phyloP scores from a whole-genome alignment of 805 yeast genomes.

The Brettanomyces nanus region DNA sequence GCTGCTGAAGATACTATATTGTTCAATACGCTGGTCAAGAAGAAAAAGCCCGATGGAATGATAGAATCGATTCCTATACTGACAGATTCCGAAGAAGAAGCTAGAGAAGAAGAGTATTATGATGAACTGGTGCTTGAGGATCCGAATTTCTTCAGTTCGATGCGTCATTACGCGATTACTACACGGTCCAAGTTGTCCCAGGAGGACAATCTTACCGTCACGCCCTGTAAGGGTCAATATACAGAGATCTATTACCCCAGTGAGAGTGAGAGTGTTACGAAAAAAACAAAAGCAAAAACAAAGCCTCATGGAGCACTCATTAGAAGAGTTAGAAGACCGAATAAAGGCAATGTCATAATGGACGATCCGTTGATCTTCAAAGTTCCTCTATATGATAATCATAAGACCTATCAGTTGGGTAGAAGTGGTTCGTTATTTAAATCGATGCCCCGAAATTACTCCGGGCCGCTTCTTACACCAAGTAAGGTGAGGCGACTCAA shows the following conservation, averaged over 20 bases:
- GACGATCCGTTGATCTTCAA: constrained; percentile 2
- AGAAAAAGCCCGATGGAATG: not conserved
- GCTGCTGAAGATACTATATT: not conserved
- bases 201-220: constrained; percentile 4
- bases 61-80: constrained; percentile 5
- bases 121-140: constrained; percentile 4
- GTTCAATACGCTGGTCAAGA: not conserved
- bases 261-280: too few relatives aligned
- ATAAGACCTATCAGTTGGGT: not conserved
- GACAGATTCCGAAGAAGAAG: constrained; percentile 5
- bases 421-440: not conserved
- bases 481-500: constrained; percentile 2
- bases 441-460: not conserved
- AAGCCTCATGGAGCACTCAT: not conserved
- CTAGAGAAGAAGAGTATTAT: constrained; percentile 2
- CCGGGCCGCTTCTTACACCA: constrained; percentile 1
- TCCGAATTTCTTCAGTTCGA: constrained; percentile 1
- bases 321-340: not conserved
- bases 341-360: not conserved
- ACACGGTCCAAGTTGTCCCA: constrained; percentile 5
- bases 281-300: not conserved
- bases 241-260: not conserved
- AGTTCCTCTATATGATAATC: not conserved
- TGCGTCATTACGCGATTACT: not conserved
- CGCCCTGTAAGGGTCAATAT: not conserved